Conservation (phyloP, 2,329 filamentous ascomycete genomes). For the Fusarium piperis region DNA sequence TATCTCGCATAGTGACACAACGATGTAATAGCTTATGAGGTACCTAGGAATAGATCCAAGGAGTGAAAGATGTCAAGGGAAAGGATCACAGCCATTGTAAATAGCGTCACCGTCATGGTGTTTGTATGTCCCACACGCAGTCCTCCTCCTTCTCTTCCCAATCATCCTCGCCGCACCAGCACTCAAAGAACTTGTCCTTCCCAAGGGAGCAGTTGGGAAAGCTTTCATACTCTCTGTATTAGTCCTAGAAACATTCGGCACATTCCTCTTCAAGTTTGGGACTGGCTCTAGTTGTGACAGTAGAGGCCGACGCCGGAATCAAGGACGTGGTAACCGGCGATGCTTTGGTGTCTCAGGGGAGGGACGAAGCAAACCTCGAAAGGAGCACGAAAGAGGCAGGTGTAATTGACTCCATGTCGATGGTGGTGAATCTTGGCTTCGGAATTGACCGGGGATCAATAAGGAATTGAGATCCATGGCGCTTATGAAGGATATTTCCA, state of each 20-base stretch:
- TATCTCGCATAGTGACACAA: not conserved
- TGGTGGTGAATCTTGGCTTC: not conserved
- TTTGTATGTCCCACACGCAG: too few relatives aligned
- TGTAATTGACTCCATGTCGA: not conserved
- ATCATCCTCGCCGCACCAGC: slow-evolving; percentile 13
- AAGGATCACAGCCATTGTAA: too few relatives aligned
- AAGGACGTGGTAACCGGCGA: not conserved
- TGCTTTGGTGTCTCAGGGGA: not conserved
- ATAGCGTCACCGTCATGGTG: too few relatives aligned
- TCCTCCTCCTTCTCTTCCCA: slow-evolving; percentile 19
- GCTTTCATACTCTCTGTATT: slow-evolving; percentile 10
- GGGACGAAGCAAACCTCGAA: not conserved
- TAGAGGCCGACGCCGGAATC: not conserved
- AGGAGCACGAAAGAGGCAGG: not conserved
- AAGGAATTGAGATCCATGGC: not conserved
- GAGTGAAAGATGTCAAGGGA: too few relatives aligned
- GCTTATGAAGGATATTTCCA: not conserved
- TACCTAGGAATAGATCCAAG: too few relatives aligned
- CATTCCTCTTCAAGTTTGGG: not conserved
- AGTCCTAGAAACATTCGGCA: slow-evolving; percentile 7
- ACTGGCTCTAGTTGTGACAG: not conserved
- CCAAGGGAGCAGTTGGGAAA: not conserved
- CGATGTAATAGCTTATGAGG: not conserved
- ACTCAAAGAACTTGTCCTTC: not conserved
- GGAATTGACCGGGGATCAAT: not conserved